These are phyloP conservation scores for Coemansia sp. DNA, from an alignment of 192 early-diverging fungal genomes.

Conservation along the genomic window DNA sequence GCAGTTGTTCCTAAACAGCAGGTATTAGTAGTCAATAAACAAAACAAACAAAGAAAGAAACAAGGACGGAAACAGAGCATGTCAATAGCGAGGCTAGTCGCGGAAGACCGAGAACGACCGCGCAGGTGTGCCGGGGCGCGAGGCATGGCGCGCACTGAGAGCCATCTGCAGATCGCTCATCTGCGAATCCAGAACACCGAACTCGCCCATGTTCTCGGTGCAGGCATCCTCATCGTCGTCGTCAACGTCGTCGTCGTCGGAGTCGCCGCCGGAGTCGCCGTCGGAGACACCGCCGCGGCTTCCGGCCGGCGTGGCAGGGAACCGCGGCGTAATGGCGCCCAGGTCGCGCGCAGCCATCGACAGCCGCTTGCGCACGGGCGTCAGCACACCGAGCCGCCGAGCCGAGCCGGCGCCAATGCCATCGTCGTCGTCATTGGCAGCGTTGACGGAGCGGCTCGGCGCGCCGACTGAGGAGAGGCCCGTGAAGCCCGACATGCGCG, in stretches of 20 bases:
- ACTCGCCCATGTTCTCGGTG: constrained; percentile 52
- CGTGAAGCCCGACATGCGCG: constrained; percentile 33
- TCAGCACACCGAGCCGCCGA: constrained; percentile 13
- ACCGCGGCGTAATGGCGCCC: constrained; percentile 38
- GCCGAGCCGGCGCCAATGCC: neutral
- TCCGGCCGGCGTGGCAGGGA: constrained; percentile 17
- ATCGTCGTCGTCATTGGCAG: constrained; percentile 9
- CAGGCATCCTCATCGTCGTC: constrained; percentile 46
- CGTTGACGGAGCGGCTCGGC: constrained; percentile 8
- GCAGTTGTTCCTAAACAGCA: no score
- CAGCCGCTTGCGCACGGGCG: constrained; percentile 45
- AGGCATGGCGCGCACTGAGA: constrained; percentile 17
- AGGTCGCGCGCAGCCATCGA: constrained; percentile 48
- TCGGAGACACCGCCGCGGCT: neutral
- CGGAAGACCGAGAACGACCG: constrained; percentile 18
- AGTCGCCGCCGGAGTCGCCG: constrained; percentile 26
- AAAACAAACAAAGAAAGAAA: neutral
- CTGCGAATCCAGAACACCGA: constrained; percentile 39
- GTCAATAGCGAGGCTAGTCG: neutral
- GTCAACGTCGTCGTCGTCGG: constrained; percentile 29
- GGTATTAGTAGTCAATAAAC: neutral
- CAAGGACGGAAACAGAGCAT: neutral
- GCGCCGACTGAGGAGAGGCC: constrained; percentile 42
- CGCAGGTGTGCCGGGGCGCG: neutral
- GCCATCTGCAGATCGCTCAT: constrained; percentile 49